Evolutionary conservation across 139 green algal species (phyloP).

Genomic region (Chlorella sp.): DNA sequence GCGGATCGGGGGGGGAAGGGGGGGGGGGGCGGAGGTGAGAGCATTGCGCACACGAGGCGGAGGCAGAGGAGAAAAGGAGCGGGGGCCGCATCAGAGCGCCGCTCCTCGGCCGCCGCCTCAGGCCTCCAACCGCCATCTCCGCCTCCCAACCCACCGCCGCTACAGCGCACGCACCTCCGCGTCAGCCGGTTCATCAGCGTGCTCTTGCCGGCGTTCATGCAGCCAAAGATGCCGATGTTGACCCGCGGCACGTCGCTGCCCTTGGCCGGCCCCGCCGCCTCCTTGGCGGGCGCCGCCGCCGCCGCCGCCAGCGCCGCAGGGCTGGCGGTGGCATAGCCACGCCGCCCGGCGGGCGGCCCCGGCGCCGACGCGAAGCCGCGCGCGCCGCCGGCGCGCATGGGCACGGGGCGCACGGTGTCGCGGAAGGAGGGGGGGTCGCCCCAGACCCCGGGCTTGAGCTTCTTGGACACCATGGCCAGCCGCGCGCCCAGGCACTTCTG

Average conservation of each 20-base stretch:
- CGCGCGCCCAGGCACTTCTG: conserved; percentile 61
- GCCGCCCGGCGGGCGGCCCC: no score
- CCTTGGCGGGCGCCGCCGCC: neutral
- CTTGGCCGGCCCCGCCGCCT: conserved; percentile 17
- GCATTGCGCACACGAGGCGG: no score
- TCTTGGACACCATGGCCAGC: conserved; percentile 58
- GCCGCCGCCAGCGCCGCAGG: neutral
- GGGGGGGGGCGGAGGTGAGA: neutral
- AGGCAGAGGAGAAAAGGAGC: no score
- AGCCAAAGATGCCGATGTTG: conserved; percentile 72
- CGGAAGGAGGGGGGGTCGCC: conserved; percentile 59
- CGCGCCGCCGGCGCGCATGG: neutral
- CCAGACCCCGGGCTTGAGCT: conserved; percentile 43
- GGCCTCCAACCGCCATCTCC: no score
- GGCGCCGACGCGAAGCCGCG: neutral
- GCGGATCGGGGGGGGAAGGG: neutral
- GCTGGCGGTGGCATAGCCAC: conserved; percentile 1
- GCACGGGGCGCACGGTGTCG: conserved; percentile 28
- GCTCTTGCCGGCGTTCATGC: conserved; percentile 73
- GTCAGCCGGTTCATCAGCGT: conserved; percentile 73
- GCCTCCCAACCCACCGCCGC: no score
- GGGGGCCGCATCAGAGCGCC: no score
- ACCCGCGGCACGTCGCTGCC: conserved; percentile 58
- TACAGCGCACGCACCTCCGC: conserved; percentile 31
- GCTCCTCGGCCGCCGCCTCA: no score